A percentile compares a stretch with the other conserved stretches of the same genome.
Conservation (phyloP, 768 basidiomycete species). For the Lentinula edodes region DNA sequence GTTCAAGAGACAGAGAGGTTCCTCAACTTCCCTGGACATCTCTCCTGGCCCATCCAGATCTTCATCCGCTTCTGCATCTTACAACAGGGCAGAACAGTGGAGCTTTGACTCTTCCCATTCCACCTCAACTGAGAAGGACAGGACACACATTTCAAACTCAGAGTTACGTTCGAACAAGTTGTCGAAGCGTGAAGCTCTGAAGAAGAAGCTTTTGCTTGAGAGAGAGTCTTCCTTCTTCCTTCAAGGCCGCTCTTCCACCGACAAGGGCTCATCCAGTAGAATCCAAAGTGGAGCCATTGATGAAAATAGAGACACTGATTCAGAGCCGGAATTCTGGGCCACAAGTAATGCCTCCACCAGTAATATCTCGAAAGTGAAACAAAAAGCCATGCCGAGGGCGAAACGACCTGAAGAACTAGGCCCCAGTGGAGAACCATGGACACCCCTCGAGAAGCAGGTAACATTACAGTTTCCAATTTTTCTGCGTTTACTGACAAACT, state of each 20-base stretch:
- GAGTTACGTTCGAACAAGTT: background rate
- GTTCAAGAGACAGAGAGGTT: slow-evolving; percentile 21
- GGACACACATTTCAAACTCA: background rate
- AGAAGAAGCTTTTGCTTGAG: slow-evolving; percentile 44
- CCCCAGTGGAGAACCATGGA: slow-evolving; percentile 69
- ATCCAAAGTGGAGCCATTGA: background rate
- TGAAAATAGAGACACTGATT: slow-evolving; percentile 24
- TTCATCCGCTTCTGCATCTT: slow-evolving; percentile 11
- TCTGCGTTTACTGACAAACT: too few species aligned
- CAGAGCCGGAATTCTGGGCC: slow-evolving; percentile 40
- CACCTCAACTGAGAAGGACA: slow-evolving; percentile 8
- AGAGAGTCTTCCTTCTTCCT: slow-evolving; percentile 24
- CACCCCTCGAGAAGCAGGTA: slow-evolving; percentile 73
- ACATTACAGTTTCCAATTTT: too few species aligned
- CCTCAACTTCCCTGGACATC: background rate
- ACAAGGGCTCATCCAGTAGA: slow-evolving; percentile 14
- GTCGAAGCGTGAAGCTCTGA: slow-evolving; percentile 34
- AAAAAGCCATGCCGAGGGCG: slow-evolving; percentile 12
- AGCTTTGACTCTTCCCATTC: slow-evolving; percentile 34
- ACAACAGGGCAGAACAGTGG: slow-evolving; percentile 33
- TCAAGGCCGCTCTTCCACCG: slow-evolving; percentile 13
- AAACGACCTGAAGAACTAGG: slow-evolving; percentile 43
- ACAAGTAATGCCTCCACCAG: slow-evolving; percentile 43
- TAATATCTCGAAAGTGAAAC: slow-evolving; percentile 13
- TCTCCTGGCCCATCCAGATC: slow-evolving; percentile 4